A percentile compares a stretch with the other conserved stretches of the same genome.
phyloP scores from a whole-genome alignment of 1,139 yeast genomes.

The Blastobotrys illinoisensis region DNA sequence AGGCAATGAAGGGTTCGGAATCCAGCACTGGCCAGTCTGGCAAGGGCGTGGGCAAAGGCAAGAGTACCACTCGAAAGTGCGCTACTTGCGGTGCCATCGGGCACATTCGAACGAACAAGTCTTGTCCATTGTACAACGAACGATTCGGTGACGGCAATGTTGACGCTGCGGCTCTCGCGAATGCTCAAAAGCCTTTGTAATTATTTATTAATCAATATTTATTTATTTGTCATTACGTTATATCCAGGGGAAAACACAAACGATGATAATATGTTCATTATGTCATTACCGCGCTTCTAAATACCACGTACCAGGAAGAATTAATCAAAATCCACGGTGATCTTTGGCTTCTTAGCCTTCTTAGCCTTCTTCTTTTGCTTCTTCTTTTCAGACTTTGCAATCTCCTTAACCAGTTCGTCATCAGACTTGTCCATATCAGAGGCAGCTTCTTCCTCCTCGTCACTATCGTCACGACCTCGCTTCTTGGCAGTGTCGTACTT shows the following conservation, averaged over 20 bases:
- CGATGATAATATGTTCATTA: neutral
- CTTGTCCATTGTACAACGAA: conserved; percentile 77
- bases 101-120: conserved; percentile 83
- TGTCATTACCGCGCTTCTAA: neutral
- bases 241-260: no score
- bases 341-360: conserved; percentile 11
- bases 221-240: neutral
- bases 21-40: conserved; percentile 34
- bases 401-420: conserved; percentile 16
- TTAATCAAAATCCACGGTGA: conserved; percentile 19
- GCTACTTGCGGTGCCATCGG: conserved; percentile 95
- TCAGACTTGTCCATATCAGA: conserved; percentile 42
- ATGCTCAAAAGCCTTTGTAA: neutral
- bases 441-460: conserved; percentile 45
- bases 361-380: conserved; percentile 40
- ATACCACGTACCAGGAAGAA: neutral
- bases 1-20: conserved; percentile 37
- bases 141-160: conserved; percentile 16
- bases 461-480: conserved; percentile 36
- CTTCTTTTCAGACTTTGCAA: conserved; percentile 40
- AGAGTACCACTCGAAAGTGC: conserved; percentile 79
- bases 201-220: neutral
- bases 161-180: neutral
- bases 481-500: conserved; percentile 67
- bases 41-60: conserved; percentile 36